phyloP scores from a whole-genome alignment of 345 rosid species.

The Noccaea bulbosa region DNA sequence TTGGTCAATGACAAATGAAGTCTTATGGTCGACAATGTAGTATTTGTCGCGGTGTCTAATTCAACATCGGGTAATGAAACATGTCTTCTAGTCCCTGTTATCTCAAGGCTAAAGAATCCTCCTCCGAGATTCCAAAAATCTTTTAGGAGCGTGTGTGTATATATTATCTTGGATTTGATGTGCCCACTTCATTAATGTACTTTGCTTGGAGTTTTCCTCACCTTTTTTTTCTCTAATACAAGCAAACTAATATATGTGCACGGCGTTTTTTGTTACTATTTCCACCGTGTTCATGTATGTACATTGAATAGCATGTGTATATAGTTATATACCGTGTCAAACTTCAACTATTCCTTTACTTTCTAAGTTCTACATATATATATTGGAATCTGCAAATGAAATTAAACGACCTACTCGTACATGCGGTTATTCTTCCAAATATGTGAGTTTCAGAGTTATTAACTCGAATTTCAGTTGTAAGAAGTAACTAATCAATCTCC shows the following conservation, averaged over 20 bases:
- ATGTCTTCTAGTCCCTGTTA: constrained; percentile 70
- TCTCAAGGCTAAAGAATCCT: constrained; percentile 62
- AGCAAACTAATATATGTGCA: background rate
- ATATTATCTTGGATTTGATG: constrained; percentile 5
- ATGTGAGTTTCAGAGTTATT: background rate
- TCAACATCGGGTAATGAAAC: constrained; percentile 29
- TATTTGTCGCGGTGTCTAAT: constrained; percentile 30
- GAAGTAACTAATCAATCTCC: background rate
- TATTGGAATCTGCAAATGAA: background rate
- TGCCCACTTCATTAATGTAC: background rate
- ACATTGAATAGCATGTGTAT: too few species aligned
- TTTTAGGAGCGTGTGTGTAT: background rate
- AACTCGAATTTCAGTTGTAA: background rate
- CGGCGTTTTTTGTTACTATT: background rate
- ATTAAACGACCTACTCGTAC: background rate
- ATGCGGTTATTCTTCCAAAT: background rate
- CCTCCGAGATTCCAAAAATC: constrained; percentile 50
- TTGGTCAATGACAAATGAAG: background rate
- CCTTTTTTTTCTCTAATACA: background rate
- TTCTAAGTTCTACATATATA: background rate
- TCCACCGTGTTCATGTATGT: background rate
- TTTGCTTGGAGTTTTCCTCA: background rate
- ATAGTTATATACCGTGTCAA: background rate
- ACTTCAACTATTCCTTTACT: background rate
- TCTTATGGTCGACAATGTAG: constrained; percentile 29